Evolutionary conservation across 2,329 filamentous ascomycete species (phyloP), one percentile per base, ranked within the genome.

Genomic region (Orbilia blumenaviensis): DNA sequence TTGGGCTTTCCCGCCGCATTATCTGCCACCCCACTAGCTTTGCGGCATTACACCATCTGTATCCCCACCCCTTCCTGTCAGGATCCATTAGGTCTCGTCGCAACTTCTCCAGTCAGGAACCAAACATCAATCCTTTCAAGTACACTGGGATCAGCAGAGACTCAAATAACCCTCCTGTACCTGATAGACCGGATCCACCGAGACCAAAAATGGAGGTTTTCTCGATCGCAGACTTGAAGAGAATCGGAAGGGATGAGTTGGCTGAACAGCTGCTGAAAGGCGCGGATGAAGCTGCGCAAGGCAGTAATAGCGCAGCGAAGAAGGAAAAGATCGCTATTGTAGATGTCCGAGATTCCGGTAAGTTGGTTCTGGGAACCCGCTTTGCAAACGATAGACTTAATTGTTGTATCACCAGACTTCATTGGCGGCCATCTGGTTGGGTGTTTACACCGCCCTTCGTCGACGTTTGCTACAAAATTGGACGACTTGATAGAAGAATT

Each of bases 311-410:
- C 2, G 23, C 25, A 3, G 23, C 36, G 1, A 21, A 38, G 18
- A 56, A 61, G 32, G 42, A 60, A 25, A 74, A 67, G 23, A 86
- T 93, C 69, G 92, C 92, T 8, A 86, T 98, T 38, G 87, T 98
- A 72, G 95, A 98, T 82, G 95, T 98, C 6, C 89, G 95, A 71
- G 95, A 97, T 82, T 89, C 90, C 79, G 91, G 90, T 91, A 83
- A 66, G 84, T 71, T 23, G 6, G 48, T 56, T 6, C 27, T 10
- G 5, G 36, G 16, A 38, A 27, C 41, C 58, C 36, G 48, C 75
- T 23, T 72, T 50, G 18, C n/a, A 2, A 36, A 36, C 3, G 14
- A 29, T 44, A 9, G n/a, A n/a, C n/a, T n/a, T n/a, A n/a, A n/a
- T 27, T 60, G 18, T 27, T 38, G n/a, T 23, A 36, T 18, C 21